Base-by-base conservation (phyloP, 139 green algal genomes). In the Auxenochlorella pyrenoidosa region DNA sequence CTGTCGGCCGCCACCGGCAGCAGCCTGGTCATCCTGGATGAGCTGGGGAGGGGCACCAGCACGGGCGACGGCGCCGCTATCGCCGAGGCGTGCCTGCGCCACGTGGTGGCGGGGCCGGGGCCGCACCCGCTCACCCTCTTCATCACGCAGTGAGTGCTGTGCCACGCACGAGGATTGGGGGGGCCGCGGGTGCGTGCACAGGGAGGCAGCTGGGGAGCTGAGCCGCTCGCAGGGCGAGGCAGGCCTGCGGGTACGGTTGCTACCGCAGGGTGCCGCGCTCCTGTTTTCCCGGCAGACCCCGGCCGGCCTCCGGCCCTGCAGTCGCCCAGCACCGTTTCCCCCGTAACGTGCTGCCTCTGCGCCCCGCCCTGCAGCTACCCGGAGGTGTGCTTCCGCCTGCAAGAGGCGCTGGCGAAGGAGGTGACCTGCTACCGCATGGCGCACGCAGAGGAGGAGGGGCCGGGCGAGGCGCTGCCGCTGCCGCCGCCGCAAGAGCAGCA, bases 1-100 rank as follows among this genome's bases (percentile, higher is more conserved):
- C 90, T 99, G 41, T 51, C 68, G 0, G 36, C 79, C 0, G 93
- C 96, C n/a, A 97, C 95, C 2, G 44, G 59, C 12, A 18, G 75
- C 58, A 94, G 87, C 24, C 88, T 97, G 73, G 92, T 95, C 38
- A 91, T 97, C 43, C 54, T 96, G 34, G 95, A 97, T 70, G 95
- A 97, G 91, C 91, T 97, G 59, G 85, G 85, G 44, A 47, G 85
- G 38, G 85, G 88, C 40, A 90, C 87, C 19, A 60, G 32, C 79
- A 92, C 88, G 1, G 34, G 66, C 0, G 79, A 89, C 41, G 85
- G 90, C 26, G 60, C 75, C 24, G 88, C 84, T 24, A 87, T 92
- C 28, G 84, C 84, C 26, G 71, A 86, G 43, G 94, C 95, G 34
- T 93, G 91, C n/a, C 88, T 97, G 71, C 40, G 90, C 32, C 79